phyloP scores from a whole-genome alignment of 495 filamentous ascomycete genomes.

The Trichoderma asperelloides region DNA sequence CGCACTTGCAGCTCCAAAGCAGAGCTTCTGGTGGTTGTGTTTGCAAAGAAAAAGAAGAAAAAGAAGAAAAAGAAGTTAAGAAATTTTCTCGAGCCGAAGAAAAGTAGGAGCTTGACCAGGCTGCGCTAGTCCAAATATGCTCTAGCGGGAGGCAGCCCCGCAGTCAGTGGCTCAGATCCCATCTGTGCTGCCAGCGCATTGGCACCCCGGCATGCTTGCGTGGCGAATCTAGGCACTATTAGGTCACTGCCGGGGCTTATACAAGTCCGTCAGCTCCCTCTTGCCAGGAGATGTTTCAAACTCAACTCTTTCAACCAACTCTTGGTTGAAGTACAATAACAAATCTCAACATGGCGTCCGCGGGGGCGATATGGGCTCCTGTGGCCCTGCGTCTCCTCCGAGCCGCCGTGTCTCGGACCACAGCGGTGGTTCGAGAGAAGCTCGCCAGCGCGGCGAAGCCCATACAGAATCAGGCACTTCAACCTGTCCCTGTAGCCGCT shows the following conservation, averaged over 20 bases:
- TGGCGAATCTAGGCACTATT: no score
- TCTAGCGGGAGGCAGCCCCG: neutral
- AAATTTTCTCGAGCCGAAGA: constrained; percentile 9
- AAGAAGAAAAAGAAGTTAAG: neutral
- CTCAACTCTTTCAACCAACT: constrained; percentile 9
- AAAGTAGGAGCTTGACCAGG: constrained; percentile 11
- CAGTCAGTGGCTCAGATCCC: neutral
- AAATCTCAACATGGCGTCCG: constrained; percentile 50
- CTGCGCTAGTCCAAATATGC: constrained; percentile 11
- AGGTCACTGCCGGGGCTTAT: neutral
- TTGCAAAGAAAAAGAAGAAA: constrained; percentile 11
- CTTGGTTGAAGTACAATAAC: neutral
- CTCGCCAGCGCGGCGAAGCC: constrained; percentile 46
- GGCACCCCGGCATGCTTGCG: neutral
- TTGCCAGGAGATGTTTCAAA: neutral
- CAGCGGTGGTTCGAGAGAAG: constrained; percentile 52
- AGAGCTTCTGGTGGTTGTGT: constrained; percentile 13
- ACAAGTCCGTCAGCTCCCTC: constrained; percentile 2
- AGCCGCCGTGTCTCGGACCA: constrained; percentile 56
- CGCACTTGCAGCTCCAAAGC: constrained; percentile 8
- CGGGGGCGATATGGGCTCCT: constrained; percentile 61
- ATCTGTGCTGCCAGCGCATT: constrained; percentile 1
- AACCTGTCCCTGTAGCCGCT: constrained; percentile 23
- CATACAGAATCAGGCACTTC: constrained; percentile 36
- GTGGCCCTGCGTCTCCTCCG: constrained; percentile 60